Evolutionary conservation across 164 flowering plant species (phyloP).

Genomic region (Buxus sempervirens): DNA sequence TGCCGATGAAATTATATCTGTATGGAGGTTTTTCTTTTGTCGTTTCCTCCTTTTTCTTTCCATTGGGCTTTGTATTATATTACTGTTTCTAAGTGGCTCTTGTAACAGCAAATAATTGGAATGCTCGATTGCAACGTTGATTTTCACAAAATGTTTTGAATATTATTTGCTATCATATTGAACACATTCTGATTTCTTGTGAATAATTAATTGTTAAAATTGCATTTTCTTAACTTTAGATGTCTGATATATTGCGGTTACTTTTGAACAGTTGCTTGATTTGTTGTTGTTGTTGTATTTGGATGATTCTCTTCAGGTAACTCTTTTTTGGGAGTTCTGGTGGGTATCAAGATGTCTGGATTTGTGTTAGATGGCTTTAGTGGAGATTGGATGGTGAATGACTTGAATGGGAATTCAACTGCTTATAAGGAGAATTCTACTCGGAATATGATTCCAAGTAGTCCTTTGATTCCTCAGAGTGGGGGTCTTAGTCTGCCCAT

Average conservation of each 20-base stretch:
- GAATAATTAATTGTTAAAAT: not conserved
- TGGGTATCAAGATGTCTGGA: slow-evolving; percentile 61
- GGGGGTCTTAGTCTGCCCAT: slow-evolving; percentile 22
- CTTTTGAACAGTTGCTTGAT: slow-evolving; percentile 1
- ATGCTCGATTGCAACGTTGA: not conserved
- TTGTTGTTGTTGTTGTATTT: slow-evolving; percentile 1
- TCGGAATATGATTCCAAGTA: slow-evolving; percentile 28
- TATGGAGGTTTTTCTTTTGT: not conserved
- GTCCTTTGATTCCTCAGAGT: slow-evolving; percentile 26
- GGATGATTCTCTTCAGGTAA: not conserved
- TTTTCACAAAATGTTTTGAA: not conserved
- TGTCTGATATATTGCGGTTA: not conserved
- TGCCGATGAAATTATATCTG: not conserved
- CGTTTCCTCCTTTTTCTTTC: too few relatives aligned
- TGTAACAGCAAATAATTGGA: not conserved
- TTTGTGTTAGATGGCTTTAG: slow-evolving; percentile 48
- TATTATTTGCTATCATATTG: not conserved
- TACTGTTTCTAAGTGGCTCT: too few relatives aligned
- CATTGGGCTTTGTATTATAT: too few relatives aligned
- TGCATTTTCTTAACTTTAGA: not conserved
- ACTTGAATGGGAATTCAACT: slow-evolving; percentile 33
- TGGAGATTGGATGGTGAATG: slow-evolving; percentile 40
- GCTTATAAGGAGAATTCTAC: slow-evolving; percentile 38
- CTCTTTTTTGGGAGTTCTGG: slow-evolving; percentile 22
- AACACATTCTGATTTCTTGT: not conserved